Base-by-base conservation (phyloP, 2,329 filamentous ascomycete genomes). In the Capronia epimyces region DNA sequence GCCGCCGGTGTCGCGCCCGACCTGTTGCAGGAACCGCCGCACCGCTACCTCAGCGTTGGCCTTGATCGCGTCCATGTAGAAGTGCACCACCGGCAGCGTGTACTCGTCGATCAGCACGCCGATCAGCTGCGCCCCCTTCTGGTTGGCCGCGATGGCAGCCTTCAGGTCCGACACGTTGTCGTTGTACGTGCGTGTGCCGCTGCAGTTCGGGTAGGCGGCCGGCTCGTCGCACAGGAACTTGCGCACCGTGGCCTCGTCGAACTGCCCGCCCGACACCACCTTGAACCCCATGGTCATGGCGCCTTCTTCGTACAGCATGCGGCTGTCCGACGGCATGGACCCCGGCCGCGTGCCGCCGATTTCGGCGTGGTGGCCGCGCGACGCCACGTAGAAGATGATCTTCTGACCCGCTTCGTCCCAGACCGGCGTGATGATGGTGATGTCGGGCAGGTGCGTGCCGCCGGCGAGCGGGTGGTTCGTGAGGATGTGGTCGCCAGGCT, bases 391-490 rank as follows among this genome's bases (percentile, higher is more conserved):
- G 67, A 89, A 89, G n/a, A 88, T 73, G 43, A 89, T 87, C 3
- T 82, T 76, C 12, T 37, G 16, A 2, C 80, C 83, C 76, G 84
- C 0, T 80, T 86, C 72, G 54, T 79, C 78, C 65, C 88, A 89
- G 0, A 84, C 84, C 0, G 86, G 86, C 49, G 86, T 89, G 50
- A 89, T 78, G 32, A 89, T 80, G 0, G 86, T 89, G 46, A 90
- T 84, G 61, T 90, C 86, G 0, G 86, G 86, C 18, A 90, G 69
- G 71, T 90, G 87, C 0, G 86, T 90, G 20, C 87, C 87, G n/a
- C 87, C 87, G 60, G 81, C 88, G 63, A 85, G 83, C 0, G 86
- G 87, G 62, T 89, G 86, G 60, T 91, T 91, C 0, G 84, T 83
- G 6, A 89, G 83, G 40, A 91, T 76, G 0, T 89, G 86, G 64